These are phyloP conservation scores for Purshia tridentata DNA, from an alignment of 306 rosid genomes.

Conservation along the genomic window DNA sequence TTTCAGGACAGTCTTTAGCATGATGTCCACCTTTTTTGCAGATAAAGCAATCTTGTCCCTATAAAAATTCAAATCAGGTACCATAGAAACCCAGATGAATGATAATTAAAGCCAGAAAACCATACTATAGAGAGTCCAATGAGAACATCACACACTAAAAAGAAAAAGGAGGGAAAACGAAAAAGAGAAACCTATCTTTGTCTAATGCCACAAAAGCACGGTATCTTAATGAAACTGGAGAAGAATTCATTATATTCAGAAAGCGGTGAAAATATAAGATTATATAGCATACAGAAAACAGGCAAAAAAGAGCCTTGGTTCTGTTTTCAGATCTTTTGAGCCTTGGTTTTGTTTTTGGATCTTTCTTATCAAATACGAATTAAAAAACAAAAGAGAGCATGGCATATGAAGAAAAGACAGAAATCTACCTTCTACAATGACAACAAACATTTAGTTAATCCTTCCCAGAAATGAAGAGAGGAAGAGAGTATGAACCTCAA, in stretches of 20 bases:
- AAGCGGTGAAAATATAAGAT: not conserved
- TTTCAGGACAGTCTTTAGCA: conserved; percentile 85
- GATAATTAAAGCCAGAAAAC: not conserved
- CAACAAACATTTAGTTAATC: not conserved
- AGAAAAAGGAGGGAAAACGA: not conserved
- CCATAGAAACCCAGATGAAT: not conserved
- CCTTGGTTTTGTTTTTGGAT: not conserved
- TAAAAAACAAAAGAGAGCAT: not conserved
- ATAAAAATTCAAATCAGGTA: conserved; percentile 7
- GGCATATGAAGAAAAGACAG: not conserved
- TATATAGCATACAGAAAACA: not conserved
- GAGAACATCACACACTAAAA: not conserved
- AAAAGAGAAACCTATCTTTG: not conserved
- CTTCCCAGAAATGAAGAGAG: not conserved
- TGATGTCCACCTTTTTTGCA: conserved; percentile 83
- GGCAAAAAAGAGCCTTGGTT: not conserved
- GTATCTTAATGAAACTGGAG: not conserved
- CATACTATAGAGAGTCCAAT: not conserved
- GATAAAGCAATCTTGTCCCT: conserved; percentile 71
- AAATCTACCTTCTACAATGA: not conserved
- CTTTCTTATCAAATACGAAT: not conserved
- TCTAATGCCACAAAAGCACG: not conserved
- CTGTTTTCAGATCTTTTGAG: not conserved
- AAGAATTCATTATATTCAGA: not conserved
- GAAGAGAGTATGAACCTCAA: not conserved